These are phyloP conservation scores for Pterocarpus macrocarpus DNA, from an alignment of 306 rosid genomes.

Conservation along the genomic window DNA sequence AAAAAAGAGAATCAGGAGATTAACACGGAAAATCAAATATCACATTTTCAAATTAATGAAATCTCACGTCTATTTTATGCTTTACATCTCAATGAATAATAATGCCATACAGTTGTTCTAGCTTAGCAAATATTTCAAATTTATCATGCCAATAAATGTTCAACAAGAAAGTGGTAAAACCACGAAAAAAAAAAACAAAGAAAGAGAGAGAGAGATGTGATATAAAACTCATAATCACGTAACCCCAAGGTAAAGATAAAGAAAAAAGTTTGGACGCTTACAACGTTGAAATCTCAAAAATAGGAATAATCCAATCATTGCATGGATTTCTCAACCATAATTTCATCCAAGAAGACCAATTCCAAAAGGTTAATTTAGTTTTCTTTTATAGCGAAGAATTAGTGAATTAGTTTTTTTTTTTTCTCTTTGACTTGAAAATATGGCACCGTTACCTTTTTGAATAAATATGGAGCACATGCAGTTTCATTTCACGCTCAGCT, in stretches of 20 bases:
- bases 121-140: background rate
- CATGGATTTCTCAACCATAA: background rate
- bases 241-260: background rate
- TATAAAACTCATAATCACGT: background rate
- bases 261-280: background rate
- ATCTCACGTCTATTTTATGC: background rate
- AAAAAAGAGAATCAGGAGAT: background rate
- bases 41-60: background rate
- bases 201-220: background rate
- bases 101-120: background rate
- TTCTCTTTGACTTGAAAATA: background rate
- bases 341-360: conserved; percentile 8
- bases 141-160: too few species aligned
- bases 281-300: conserved; percentile 10
- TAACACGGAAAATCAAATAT: background rate
- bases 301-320: background rate
- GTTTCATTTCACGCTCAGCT: conserved; percentile 69
- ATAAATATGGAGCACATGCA: conserved; percentile 77
- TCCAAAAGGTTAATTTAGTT: conserved; percentile 26
- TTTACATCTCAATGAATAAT: background rate
- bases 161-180: too few species aligned
- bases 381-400: conserved; percentile 2
- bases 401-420: background rate
- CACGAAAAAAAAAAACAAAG: too few species aligned
- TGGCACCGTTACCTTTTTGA: conserved; percentile 61